Percentiles rank a stretch among this genome's conserved stretches.
phyloP scores from a whole-genome alignment of 2,329 filamentous ascomycete genomes.

The Setomelanomma holmii region DNA sequence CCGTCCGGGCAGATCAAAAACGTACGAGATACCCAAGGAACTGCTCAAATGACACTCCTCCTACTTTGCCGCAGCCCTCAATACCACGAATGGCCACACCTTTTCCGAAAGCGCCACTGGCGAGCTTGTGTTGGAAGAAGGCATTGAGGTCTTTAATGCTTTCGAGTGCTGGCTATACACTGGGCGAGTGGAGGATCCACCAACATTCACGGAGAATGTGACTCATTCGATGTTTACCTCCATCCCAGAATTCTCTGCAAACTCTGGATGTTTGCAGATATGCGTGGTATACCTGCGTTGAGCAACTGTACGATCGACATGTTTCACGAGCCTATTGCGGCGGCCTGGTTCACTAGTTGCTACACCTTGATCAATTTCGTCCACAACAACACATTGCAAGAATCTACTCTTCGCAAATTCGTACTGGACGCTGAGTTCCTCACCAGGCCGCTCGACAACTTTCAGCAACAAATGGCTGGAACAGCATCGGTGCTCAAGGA shows the following conservation, averaged over 20 bases:
- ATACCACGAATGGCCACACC: not conserved
- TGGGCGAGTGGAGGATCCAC: not conserved
- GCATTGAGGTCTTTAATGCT: not conserved
- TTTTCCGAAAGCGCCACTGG: not conserved
- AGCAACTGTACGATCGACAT: constrained; percentile 1
- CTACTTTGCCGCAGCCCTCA: not conserved
- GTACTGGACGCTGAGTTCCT: not conserved
- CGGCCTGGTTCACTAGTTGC: not conserved
- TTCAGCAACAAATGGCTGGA: not conserved
- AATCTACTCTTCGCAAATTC: not conserved
- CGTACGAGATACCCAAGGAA: not conserved
- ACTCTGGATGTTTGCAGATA: not conserved
- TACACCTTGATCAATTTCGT: not conserved
- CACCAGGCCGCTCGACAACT: not conserved
- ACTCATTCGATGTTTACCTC: not conserved
- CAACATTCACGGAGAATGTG: not conserved
- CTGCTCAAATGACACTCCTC: constrained; percentile 1
- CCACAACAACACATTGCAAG: not conserved
- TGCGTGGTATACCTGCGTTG: not conserved
- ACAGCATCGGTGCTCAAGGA: not conserved
- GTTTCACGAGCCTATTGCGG: not conserved
- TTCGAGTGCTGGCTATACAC: not conserved
- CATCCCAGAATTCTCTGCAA: not conserved
- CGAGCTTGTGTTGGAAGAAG: not conserved
- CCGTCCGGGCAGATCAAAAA: too few species aligned